Evolutionary conservation across 441 rosid species (phyloP).

Genomic region (Pelargonium fulgidum): DNA sequence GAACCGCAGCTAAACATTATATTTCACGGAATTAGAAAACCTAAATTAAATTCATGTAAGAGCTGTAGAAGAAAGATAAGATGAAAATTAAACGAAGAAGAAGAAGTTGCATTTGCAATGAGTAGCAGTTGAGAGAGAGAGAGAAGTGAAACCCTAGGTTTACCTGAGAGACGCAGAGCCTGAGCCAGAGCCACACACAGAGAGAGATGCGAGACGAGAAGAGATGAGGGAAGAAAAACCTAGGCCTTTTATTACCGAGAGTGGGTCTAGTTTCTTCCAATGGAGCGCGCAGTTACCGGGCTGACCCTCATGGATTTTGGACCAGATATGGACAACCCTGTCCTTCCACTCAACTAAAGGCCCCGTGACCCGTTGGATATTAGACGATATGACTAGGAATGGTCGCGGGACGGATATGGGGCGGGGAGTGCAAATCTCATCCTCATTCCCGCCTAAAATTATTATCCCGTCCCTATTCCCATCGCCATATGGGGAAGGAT

Average conservation of each 20-base stretch:
- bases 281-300: neutral
- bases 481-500: too few species aligned
- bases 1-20: neutral
- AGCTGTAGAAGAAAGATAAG: neutral
- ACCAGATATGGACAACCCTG: neutral
- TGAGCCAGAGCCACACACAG: neutral
- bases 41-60: neutral
- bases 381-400: too few species aligned
- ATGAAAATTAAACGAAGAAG: neutral
- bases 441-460: too few species aligned
- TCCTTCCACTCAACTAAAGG: too few species aligned
- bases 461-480: too few species aligned
- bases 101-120: neutral
- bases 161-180: conserved; percentile 5
- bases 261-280: neutral
- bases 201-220: neutral
- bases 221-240: neutral
- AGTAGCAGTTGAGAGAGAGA: neutral
- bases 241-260: neutral
- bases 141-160: conserved; percentile 2
- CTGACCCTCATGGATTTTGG: neutral
- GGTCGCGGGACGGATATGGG: too few species aligned
- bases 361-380: too few species aligned
- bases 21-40: neutral
- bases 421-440: too few species aligned